Conservation (phyloP, 129 eudicot species). For the sunflower (Helianthus annuus) region DNA sequence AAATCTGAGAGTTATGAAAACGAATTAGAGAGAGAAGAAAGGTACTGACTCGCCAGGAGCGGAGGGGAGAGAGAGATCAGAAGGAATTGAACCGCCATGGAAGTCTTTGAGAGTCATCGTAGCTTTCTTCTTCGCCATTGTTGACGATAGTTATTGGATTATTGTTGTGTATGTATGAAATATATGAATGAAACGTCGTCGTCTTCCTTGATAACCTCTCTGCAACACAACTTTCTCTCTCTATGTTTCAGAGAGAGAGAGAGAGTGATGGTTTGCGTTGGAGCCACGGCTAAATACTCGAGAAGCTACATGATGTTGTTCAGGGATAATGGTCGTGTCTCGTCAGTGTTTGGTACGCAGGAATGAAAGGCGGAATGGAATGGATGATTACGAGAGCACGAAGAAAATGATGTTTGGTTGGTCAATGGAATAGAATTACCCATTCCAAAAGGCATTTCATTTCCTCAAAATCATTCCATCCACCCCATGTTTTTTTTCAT, state of each 20-base stretch:
- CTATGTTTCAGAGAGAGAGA: conserved; percentile 22
- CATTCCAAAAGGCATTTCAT: no score
- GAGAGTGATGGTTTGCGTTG: conserved; percentile 36
- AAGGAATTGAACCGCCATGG: conserved; percentile 97
- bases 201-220: conserved; percentile 11
- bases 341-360: no score
- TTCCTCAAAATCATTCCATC: no score
- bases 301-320: neutral
- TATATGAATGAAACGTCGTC: conserved; percentile 7
- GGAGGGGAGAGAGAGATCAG: conserved; percentile 94
- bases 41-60: conserved; percentile 90
- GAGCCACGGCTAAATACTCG: conserved; percentile 25
- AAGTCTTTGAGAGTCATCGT: conserved; percentile 96
- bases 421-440: no score
- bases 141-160: neutral
- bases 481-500: no score
- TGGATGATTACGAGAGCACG: no score
- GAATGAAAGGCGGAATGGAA: no score
- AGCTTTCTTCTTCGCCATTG: conserved; percentile 95
- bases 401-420: no score
- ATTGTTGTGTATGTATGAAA: no score
- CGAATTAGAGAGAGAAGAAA: neutral
- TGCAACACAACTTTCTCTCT: conserved; percentile 19
- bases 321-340: no score
- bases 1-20: neutral